Evolutionary conservation across 176 grass and related monocot species (phyloP), one percentile per base, ranked within the genome.

Genomic region (Ensete ventricosum): DNA sequence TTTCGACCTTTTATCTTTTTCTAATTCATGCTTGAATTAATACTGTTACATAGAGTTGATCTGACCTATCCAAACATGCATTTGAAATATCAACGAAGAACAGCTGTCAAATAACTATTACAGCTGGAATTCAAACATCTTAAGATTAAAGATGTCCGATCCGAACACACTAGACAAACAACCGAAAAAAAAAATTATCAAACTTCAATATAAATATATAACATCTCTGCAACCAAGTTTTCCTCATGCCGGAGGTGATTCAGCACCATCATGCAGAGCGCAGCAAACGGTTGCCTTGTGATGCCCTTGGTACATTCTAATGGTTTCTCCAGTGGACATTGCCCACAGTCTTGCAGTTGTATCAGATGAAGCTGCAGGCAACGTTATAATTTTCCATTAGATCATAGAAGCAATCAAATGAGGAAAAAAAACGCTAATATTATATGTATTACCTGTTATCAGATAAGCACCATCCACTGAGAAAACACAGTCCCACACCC

Each of bases 401-500:
- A 24, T 77, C 10, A 68, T 69, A 21, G 9, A 52, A 3, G 57
- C 50, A 13, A 16, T 50, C 19, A 8, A 53, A 72, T 1, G 4
- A 62, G 57, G 14, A 51, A 23, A 72, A 0, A 24, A 22, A 24
- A 25, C 4, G 4, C 2, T 50, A 74, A 74, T 60, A 1, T 17
- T 34, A 20, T 67, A 80, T 54, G 9, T 25, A 6, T 6, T 83
- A 98, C 95, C 90, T 51, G 90, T 91, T 66, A 94, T 99, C 81
- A 91, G 53, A 82, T 99, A 94, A 77, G 95, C 88, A 14, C 95
- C 90, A 9, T 99, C 95, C 1, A 94, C 88, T 0, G 95, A 99
- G 84, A 99, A 99, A 53, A 94, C 95, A 19, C 95, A 93, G 76
- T 99, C 95, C 90, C 86, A 94, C 10, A 99, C 95, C 90, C 95